Base-by-base conservation (phyloP, 2,329 filamentous ascomycete species). In the Metarhizium album region DNA sequence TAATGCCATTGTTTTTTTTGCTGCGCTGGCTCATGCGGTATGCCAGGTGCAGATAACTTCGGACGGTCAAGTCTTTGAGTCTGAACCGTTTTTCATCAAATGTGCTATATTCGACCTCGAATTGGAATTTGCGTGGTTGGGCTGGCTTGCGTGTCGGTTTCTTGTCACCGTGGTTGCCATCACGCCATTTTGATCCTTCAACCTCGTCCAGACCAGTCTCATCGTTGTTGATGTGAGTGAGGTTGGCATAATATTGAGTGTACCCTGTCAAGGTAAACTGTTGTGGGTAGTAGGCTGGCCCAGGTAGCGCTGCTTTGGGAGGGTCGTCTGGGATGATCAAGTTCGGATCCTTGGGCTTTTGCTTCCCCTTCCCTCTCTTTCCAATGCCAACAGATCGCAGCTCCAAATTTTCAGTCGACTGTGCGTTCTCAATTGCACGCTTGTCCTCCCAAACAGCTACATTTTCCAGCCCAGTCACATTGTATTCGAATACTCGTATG, bases 401-500 rank as follows among this genome's bases (percentile, higher is more conserved):
- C 45, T 69, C 65, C 42, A 60, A 53, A 11, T 57, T 57, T 27
- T 62, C 54, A 62, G 55, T 49, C 8, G 49, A 37, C 16, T 54
- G 43, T 24, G 20, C 18, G 5, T 20, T 40, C 6, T 16, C 14
- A 16, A 37, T 22, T 18, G 31, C 42, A 27, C 61, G 59, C 1
- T 60, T 50, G 47, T 73, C 71, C 1, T 60, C 55, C 77, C 78
- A 81, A 1, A 73, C 66, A 1, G 69, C 61, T 0, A 65, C 58
- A 48, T 80, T 61, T 56, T 89, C 85, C 3, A 95, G 65, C 0
- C 89, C 88, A 0, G 75, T 87, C 50, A 88, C 88, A 64, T 98
- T 97, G 73, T 97, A 98, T 62, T 95, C 88, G 56, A 91, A 74
- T n/a, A 98, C 78, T n/a, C 90, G 81, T 31, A 96, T 68, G 1